Conservation (phyloP, 2,329 filamentous ascomycete species). For the Parastagonospora nodorum region DNA sequence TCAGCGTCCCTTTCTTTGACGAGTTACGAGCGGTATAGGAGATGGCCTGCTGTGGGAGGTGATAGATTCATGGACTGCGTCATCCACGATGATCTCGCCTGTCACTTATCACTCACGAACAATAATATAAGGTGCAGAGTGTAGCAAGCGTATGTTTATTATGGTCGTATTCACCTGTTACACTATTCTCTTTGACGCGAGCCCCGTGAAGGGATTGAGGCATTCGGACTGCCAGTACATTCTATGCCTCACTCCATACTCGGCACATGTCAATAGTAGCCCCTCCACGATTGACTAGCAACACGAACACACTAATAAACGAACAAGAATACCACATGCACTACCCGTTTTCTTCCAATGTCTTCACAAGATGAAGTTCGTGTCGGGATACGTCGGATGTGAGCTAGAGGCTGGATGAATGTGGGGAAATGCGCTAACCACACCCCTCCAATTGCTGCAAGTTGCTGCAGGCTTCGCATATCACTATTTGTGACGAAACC, state of each 20-base stretch:
- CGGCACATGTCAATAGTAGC: no score
- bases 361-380: no score
- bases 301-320: no score
- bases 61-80: background rate
- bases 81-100: background rate
- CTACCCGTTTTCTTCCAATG: no score
- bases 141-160: background rate
- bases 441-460: background rate
- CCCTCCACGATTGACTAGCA: no score
- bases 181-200: no score
- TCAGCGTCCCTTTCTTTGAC: slow-evolving; percentile 22
- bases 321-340: no score
- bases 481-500: slow-evolving; percentile 1
- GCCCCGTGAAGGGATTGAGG: no score
- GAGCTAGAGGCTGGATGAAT: background rate
- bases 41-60: background rate
- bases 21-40: slow-evolving; percentile 22
- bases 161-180: background rate
- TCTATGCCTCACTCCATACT: no score
- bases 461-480: background rate
- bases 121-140: background rate
- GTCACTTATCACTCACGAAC: background rate
- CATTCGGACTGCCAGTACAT: no score
- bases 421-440: background rate
- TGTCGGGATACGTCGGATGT: background rate